These are phyloP conservation scores for Lodderomyces margitis DNA, from an alignment of 1,139 yeast species.

Conservation along the genomic window DNA sequence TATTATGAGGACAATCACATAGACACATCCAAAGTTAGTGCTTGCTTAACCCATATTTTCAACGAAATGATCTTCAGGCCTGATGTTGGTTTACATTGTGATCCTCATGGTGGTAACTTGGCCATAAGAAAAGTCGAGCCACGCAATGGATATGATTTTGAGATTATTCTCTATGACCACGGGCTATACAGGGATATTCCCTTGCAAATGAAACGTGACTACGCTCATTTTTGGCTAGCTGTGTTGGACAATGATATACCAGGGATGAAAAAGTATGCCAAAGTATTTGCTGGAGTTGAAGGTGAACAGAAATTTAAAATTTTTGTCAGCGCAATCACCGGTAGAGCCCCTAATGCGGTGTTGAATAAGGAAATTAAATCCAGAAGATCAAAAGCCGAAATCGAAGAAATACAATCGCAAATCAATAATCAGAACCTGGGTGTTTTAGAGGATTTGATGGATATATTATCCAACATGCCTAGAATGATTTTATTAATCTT, in stretches of 20 bases:
- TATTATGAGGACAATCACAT: conserved; percentile 64
- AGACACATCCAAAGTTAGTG: conserved; percentile 73
- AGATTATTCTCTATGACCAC: conserved; percentile 89
- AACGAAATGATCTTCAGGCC: conserved; percentile 96
- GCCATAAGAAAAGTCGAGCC: conserved; percentile 61
- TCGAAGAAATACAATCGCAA: conserved; percentile 62
- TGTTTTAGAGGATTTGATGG: conserved; percentile 74
- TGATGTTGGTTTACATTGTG: conserved; percentile 90
- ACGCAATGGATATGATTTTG: conserved; percentile 69
- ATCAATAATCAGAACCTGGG: conserved; percentile 52
- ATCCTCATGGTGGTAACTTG: conserved; percentile 96
- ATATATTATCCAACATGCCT: conserved; percentile 76
- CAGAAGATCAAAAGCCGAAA: conserved; percentile 56
- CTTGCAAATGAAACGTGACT: conserved; percentile 70
- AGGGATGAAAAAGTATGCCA: conserved; percentile 70
- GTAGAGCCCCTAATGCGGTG: conserved; percentile 55
- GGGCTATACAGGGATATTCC: conserved; percentile 90
- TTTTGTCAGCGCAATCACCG: conserved; percentile 93
- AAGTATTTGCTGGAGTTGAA: conserved; percentile 74
- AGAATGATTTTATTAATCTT: conserved; percentile 78
- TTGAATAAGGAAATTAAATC: conserved; percentile 48
- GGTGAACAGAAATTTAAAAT: conserved; percentile 75
- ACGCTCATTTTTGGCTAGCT: conserved; percentile 92
- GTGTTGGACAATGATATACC: conserved; percentile 67
- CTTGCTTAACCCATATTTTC: conserved; percentile 85